A percentile compares a stretch with the other conserved stretches of the same genome.
These are phyloP conservation scores for Fusarium sp. DNA, from an alignment of 2,329 filamentous ascomycete species.

Conservation along the genomic window DNA sequence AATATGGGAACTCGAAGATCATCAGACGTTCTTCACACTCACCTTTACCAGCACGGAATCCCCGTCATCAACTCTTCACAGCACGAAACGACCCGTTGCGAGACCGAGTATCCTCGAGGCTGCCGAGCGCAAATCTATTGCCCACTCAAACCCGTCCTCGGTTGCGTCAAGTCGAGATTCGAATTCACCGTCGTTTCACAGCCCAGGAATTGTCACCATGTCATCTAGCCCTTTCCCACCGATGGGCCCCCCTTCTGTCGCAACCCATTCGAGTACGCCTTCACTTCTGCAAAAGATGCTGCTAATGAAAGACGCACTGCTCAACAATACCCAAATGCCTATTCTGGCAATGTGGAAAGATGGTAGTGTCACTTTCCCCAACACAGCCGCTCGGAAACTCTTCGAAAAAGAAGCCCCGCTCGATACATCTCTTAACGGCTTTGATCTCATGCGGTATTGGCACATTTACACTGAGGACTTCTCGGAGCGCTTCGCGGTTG, in stretches of 20 bases:
- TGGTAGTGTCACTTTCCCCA: slow-evolving; percentile 76
- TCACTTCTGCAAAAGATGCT: slow-evolving; percentile 78
- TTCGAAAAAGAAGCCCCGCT: slow-evolving; percentile 55
- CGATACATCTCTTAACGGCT: slow-evolving; percentile 55
- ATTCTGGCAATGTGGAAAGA: slow-evolving; percentile 86
- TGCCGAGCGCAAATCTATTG: slow-evolving; percentile 56
- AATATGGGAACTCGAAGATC: slow-evolving; percentile 74
- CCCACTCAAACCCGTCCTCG: slow-evolving; percentile 57
- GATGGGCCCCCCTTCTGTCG: slow-evolving; percentile 69
- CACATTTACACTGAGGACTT: slow-evolving; percentile 74
- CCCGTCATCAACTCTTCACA: slow-evolving; percentile 44
- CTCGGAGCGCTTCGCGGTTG: slow-evolving; percentile 60
- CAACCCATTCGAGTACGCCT: slow-evolving; percentile 64
- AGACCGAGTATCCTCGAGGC: slow-evolving; percentile 55
- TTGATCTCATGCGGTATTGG: slow-evolving; percentile 69
- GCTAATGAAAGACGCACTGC: slow-evolving; percentile 78
- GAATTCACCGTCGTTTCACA: slow-evolving; percentile 56
- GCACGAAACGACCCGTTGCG: slow-evolving; percentile 51
- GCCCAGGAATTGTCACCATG: slow-evolving; percentile 63
- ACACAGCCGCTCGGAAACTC: slow-evolving; percentile 69
- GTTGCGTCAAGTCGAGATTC: slow-evolving; percentile 59
- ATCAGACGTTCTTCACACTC: slow-evolving; percentile 75
- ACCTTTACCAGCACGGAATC: slow-evolving; percentile 74
- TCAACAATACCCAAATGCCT: slow-evolving; percentile 79
- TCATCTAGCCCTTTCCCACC: slow-evolving; percentile 71